Base-by-base conservation (phyloP, 2,329 filamentous ascomycete genomes). In the Botrytis galanthina region DNA sequence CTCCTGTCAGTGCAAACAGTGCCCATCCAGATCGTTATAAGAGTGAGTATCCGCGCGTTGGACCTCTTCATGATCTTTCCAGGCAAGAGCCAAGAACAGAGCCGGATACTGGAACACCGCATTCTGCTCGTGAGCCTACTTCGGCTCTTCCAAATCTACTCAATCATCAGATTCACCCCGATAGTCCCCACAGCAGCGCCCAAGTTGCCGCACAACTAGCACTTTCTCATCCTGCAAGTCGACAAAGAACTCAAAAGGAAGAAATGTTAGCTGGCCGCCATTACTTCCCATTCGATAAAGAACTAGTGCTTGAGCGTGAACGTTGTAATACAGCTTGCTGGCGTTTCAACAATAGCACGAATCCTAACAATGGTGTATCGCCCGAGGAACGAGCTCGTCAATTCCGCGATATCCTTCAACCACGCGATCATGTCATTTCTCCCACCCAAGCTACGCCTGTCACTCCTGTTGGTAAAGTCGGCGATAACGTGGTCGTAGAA, bases 271-370 rank as follows among this genome's bases (percentile, higher is more conserved):
- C 87, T 46, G 93, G 93, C 20, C 87, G 92, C 59, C 87, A 89
- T n/a, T 98, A 94, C 82, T 91, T 90, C 75, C 93, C 93, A 10
- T 95, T 92, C 76, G 90, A 93, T 80, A 88, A 90, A 74, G 91
- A 94, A 78, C 87, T 99, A 8, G 87, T 93, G 22, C 87, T 93
- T 32, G 95, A 98, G 79, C 91, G 95, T n/a, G 91, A 96, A 80
- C 88, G 91, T 72, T 98, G 95, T 83, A 92, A 90, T 75, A 88
- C 89, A 20, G 93, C 93, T 7, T 90, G 95, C 78, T 95, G 92
- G 88, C 87, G 91, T 69, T 98, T 96, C 84, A 98, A 98, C 83
- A 93, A 92, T 81, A 91, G 92, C 29, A 91, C 89, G 44, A 94
- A 94, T 78, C 91, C 93, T 2, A 89, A 90, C 72, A 88, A 90